These are phyloP conservation scores for Novymonas esmeraldas DNA, from an alignment of 208 protist genomes.

Conservation along the genomic window DNA sequence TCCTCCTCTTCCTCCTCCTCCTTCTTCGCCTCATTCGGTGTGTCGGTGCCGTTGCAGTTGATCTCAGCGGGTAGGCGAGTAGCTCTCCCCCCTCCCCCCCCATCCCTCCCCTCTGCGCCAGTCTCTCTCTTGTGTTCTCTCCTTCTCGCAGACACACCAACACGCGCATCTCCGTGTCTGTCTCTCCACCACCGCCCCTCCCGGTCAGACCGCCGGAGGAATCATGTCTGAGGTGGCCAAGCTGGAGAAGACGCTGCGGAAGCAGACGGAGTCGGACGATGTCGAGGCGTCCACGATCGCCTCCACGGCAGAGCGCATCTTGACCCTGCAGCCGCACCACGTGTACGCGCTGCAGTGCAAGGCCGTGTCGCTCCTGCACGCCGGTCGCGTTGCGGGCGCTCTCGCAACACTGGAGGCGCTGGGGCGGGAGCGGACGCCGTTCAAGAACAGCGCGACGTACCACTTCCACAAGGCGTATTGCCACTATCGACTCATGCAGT, in stretches of 20 bases:
- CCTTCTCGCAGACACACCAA: neutral
- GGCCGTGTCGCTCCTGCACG: conserved; percentile 63
- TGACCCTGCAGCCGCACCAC: conserved; percentile 57
- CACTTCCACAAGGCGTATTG: conserved; percentile 81
- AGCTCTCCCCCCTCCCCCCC: neutral
- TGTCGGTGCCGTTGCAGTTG: too few species aligned
- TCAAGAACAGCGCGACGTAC: conserved; percentile 15
- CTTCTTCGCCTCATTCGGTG: neutral
- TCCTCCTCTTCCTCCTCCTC: neutral
- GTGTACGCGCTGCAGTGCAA: conserved; percentile 69
- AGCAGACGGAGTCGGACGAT: conserved; percentile 41
- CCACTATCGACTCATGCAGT: conserved; percentile 66
- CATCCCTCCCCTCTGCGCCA: neutral
- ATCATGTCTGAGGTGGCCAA: conserved; percentile 72
- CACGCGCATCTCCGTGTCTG: neutral
- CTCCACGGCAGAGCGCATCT: conserved; percentile 67
- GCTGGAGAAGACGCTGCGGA: conserved; percentile 68
- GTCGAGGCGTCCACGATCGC: conserved; percentile 52
- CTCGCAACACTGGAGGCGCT: conserved; percentile 62
- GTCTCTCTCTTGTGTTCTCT: neutral
- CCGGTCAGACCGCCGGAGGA: too few species aligned
- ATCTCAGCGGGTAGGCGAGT: too few species aligned
- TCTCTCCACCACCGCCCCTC: neutral
- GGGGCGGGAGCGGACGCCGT: neutral
- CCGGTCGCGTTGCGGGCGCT: conserved; percentile 67